phyloP scores from a whole-genome alignment of 805 yeast species.

The Wickerhamomyces hampshirensis region DNA sequence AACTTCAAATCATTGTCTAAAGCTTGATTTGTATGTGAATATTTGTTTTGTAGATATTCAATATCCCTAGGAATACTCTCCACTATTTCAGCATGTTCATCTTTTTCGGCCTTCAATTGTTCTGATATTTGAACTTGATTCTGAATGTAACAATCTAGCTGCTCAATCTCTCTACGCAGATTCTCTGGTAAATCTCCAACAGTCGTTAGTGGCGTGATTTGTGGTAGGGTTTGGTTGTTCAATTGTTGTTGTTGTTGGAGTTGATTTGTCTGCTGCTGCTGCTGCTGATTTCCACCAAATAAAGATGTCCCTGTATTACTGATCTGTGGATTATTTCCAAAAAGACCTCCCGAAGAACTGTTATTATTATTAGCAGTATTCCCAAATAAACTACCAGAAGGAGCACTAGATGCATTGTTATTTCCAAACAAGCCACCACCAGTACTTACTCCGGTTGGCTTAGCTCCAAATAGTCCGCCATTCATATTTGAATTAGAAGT shows the following conservation, averaged over 20 bases:
- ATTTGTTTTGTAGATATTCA: constrained; percentile 54
- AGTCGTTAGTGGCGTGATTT: constrained; percentile 67
- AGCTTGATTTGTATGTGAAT: constrained; percentile 63
- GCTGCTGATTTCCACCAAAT: constrained; percentile 12
- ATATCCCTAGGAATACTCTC: constrained; percentile 72
- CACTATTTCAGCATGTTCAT: constrained; percentile 59
- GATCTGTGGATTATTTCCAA: constrained; percentile 6
- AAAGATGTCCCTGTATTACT: constrained; percentile 9
- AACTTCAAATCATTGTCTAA: constrained; percentile 43
- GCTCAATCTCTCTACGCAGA: constrained; percentile 63
- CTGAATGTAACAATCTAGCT: constrained; percentile 66
- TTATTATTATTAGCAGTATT: constrained; percentile 4
- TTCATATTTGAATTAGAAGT: constrained; percentile 9
- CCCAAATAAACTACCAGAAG: constrained; percentile 27
- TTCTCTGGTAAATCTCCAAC: constrained; percentile 71
- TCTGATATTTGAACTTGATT: constrained; percentile 71
- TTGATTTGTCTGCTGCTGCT: constrained; percentile 8
- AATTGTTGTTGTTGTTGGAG: constrained; percentile 22
- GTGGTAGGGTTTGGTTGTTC: constrained; percentile 37
- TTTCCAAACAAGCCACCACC: constrained; percentile 45
- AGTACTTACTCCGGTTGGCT: constrained; percentile 8
- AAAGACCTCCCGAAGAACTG: constrained; percentile 20
- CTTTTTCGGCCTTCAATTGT: constrained; percentile 54
- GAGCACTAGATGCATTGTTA: constrained; percentile 7
- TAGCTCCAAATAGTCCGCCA: constrained; percentile 31